Conservation (phyloP, 1,139 yeast genomes). For the Magnusiomyces tetraspermus region DNA sequence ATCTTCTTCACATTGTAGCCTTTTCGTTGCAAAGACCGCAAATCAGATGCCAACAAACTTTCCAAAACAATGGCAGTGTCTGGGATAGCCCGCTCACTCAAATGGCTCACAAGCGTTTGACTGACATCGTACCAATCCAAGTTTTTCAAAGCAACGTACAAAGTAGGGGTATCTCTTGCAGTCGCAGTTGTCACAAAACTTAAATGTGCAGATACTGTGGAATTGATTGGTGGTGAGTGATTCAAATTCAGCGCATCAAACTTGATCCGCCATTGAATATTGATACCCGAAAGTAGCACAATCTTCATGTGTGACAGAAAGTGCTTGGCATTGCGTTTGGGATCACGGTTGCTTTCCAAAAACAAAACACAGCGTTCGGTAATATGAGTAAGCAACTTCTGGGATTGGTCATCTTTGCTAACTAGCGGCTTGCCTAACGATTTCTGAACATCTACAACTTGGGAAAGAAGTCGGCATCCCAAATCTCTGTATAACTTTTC, state of each 20-base stretch:
- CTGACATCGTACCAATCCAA: constrained; percentile 36
- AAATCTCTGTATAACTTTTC: constrained; percentile 30
- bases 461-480: constrained; percentile 25
- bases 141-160: constrained; percentile 18
- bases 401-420: constrained; percentile 14
- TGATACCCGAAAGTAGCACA: constrained; percentile 23
- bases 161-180: not conserved
- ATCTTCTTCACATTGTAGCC: constrained; percentile 35
- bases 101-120: constrained; percentile 27
- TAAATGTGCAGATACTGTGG: constrained; percentile 1
- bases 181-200: not conserved
- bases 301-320: constrained; percentile 21
- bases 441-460: constrained; percentile 18
- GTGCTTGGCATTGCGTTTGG: constrained; percentile 8
- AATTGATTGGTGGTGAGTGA: not conserved
- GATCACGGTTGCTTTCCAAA: constrained; percentile 25
- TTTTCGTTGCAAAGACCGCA: constrained; percentile 29
- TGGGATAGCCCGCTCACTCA: constrained; percentile 28
- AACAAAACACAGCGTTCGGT: constrained; percentile 30
- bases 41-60: constrained; percentile 28
- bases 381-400: constrained; percentile 7
- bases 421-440: constrained; percentile 15
- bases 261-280: constrained; percentile 24
- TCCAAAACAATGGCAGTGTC: constrained; percentile 35
- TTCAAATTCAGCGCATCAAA: constrained; percentile 11